Evolutionary conservation across 257 asterid species (phyloP).

Genomic region (Mentha longifolia): DNA sequence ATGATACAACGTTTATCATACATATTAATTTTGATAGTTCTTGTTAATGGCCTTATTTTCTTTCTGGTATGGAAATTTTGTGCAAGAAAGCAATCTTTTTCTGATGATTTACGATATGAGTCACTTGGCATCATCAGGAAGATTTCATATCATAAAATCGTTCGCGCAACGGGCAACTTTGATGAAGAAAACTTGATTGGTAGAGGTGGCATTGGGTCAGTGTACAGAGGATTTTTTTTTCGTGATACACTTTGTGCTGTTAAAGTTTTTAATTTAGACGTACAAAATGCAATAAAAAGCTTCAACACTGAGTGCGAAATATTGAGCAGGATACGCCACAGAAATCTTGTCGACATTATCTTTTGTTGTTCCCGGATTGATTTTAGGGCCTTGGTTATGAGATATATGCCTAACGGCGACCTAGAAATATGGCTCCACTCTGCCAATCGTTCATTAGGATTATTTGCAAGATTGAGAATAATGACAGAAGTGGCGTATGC

Average conservation of each 20-base stretch:
- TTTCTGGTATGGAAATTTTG: background rate
- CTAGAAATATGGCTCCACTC: slow-evolving; percentile 7
- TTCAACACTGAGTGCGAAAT: background rate
- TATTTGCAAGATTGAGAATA: background rate
- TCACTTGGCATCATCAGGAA: background rate
- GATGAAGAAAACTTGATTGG: background rate
- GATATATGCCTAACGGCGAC: background rate
- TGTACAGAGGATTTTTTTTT: background rate
- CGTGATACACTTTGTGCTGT: background rate
- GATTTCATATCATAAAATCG: background rate
- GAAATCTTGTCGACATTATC: background rate
- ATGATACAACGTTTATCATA: background rate
- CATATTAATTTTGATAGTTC: background rate
- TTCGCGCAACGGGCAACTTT: background rate
- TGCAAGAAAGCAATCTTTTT: background rate
- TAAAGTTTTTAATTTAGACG: slow-evolving; percentile 4
- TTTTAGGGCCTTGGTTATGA: slow-evolving; percentile 4
- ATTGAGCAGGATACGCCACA: background rate
- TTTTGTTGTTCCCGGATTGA: background rate
- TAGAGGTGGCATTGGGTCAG: background rate
- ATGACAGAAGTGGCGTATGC: background rate
- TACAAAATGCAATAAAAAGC: slow-evolving; percentile 1
- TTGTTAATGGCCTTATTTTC: background rate
- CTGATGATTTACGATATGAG: background rate
- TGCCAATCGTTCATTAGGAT: background rate